phyloP scores from a whole-genome alignment of 139 green algal species.

The Chlorokybus atmophyticus region DNA sequence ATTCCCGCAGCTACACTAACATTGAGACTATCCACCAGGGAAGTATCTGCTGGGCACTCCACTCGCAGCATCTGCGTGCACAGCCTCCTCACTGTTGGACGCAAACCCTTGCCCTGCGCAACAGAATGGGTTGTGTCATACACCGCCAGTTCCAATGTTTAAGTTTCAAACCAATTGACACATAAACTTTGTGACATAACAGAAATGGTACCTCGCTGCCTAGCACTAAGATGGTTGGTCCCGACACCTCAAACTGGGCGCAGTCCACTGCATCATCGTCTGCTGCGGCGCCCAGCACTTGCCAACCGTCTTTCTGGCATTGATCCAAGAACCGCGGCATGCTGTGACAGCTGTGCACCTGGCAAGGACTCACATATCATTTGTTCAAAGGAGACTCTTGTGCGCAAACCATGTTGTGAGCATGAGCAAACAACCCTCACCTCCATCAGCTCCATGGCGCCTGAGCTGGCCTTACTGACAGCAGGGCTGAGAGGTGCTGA shows the following conservation, averaged over 20 bases:
- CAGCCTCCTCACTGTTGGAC: no score
- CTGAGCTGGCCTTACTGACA: conserved; percentile 75
- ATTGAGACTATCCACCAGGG: no score
- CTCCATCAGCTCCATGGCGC: conserved; percentile 54
- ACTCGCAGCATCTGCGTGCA: no score
- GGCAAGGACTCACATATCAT: no score
- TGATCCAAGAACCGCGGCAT: conserved; percentile 56
- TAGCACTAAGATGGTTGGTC: conserved; percentile 74
- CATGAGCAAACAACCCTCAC: conserved; percentile 3
- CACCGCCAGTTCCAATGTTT: no score
- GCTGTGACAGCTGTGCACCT: conserved; percentile 50
- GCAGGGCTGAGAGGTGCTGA: conserved; percentile 59
- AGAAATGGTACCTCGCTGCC: conserved; percentile 85
- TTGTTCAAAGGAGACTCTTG: no score
- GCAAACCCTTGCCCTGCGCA: no score
- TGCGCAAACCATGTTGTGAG: not conserved
- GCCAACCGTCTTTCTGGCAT: conserved; percentile 13
- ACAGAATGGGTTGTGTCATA: no score
- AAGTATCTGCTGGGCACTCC: no score
- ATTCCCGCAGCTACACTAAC: no score
- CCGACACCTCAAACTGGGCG: conserved; percentile 20
- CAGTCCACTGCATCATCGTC: conserved; percentile 32
- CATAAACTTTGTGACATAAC: no score
- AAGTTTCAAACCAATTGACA: no score
- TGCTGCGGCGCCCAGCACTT: conserved; percentile 54